Evolutionary conservation across 495 filamentous ascomycete genomes (phyloP).

Genomic region (Daldinia bambusicola): DNA sequence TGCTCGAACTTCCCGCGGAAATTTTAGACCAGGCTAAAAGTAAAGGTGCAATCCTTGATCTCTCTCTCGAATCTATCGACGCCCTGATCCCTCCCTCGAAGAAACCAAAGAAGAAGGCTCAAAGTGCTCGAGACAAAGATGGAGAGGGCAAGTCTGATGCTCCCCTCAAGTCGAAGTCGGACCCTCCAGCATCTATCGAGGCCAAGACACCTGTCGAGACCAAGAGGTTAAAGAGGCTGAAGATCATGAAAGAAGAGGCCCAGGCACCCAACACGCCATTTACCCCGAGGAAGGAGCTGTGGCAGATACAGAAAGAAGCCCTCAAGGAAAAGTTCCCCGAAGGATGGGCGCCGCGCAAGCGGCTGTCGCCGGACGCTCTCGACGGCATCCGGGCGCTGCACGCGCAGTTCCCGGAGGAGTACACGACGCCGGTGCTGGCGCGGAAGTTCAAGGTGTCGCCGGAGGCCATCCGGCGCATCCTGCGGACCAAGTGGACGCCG

Average conservation of each 20-base stretch:
- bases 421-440: slow-evolving; percentile 78
- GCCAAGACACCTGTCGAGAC: slow-evolving; percentile 16
- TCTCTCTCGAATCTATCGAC: slow-evolving; percentile 49
- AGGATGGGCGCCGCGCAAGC: slow-evolving; percentile 84
- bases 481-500: slow-evolving; percentile 86
- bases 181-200: slow-evolving; percentile 2
- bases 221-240: slow-evolving; percentile 37
- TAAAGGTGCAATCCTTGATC: slow-evolving; percentile 47
- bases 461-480: slow-evolving; percentile 85
- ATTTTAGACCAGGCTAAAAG: slow-evolving; percentile 27
- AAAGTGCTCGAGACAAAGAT: slow-evolving; percentile 5
- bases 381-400: slow-evolving; percentile 86
- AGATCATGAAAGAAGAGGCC: slow-evolving; percentile 33
- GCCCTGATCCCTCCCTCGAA: slow-evolving; percentile 27
- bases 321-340: slow-evolving; percentile 77
- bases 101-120: not conserved
- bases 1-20: slow-evolving; percentile 11
- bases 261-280: not conserved
- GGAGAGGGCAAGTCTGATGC: not conserved
- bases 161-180: not conserved
- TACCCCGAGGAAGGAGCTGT: slow-evolving; percentile 57
- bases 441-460: slow-evolving; percentile 83
- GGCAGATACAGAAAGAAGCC: slow-evolving; percentile 77
- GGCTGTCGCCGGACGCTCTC: slow-evolving; percentile 88
- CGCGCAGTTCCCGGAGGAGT: slow-evolving; percentile 74